These are phyloP conservation scores for Leccinum ochraceum DNA, from an alignment of 768 basidiomycete genomes.

Conservation along the genomic window DNA sequence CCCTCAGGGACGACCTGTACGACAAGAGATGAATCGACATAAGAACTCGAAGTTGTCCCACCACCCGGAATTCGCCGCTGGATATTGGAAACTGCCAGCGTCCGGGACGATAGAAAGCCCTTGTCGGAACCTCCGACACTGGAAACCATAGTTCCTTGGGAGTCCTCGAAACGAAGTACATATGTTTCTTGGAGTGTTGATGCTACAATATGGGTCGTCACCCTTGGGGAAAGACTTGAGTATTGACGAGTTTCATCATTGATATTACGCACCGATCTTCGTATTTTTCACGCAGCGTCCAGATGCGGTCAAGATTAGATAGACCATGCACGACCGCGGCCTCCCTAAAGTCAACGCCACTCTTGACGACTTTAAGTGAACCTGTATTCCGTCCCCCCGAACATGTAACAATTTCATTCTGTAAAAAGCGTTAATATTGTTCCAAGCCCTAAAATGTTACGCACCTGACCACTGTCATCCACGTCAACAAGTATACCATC, in stretches of 20 bases:
- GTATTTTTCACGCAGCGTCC: conserved; percentile 54
- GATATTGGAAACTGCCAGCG: conserved; percentile 66
- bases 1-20: conserved; percentile 72
- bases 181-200: conserved; percentile 59
- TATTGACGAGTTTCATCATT: background rate
- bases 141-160: conserved; percentile 17
- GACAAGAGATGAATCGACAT: conserved; percentile 52
- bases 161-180: conserved; percentile 50
- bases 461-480: conserved; percentile 70
- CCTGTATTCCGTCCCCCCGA: conserved; percentile 81
- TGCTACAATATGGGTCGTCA: conserved; percentile 56
- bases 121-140: conserved; percentile 41
- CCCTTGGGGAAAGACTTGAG: conserved; percentile 34
- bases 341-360: conserved; percentile 79
- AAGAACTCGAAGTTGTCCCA: conserved; percentile 25
- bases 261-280: conserved; percentile 47
- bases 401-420: conserved; percentile 85
- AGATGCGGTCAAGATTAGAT: conserved; percentile 56
- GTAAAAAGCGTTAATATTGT: background rate
- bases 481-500: conserved; percentile 78
- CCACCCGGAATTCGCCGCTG: conserved; percentile 27
- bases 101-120: conserved; percentile 54
- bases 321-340: conserved; percentile 59
- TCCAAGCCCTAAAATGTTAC: conserved; percentile 12
- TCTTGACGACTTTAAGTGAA: conserved; percentile 73